A percentile compares a stretch with the other conserved stretches of the same genome.
Evolutionary conservation across 768 basidiomycete genomes (phyloP).

Genomic region (Termitomyces sp.): DNA sequence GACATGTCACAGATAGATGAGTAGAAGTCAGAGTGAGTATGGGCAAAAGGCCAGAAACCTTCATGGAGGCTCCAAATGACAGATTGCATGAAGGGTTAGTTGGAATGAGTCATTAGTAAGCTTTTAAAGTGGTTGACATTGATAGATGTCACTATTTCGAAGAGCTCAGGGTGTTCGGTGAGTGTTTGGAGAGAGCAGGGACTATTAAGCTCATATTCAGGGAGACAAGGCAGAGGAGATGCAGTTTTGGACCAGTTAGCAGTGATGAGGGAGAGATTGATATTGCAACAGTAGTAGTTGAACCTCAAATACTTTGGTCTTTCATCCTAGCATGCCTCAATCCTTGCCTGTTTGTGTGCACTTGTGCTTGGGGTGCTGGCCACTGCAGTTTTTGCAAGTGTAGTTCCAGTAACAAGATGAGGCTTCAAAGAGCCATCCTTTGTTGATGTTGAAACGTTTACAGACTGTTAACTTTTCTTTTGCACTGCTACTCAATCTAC

Average conservation of each 20-base stretch:
- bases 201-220: no score
- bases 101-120: background rate
- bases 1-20: background rate
- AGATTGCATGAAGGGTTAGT: background rate
- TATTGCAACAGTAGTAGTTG: no score
- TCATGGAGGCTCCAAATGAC: background rate
- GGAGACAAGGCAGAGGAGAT: no score
- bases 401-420: no score
- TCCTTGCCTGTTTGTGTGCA: background rate
- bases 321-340: background rate
- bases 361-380: background rate
- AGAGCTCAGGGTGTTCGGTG: background rate
- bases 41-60: conserved; percentile 1
- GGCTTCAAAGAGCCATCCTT: no score
- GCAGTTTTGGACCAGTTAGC: background rate
- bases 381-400: background rate
- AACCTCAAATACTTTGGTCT: background rate
- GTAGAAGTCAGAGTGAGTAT: background rate
- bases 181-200: no score
- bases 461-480: no score
- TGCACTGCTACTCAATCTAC: no score
- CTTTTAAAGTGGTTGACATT: background rate
- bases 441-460: no score
- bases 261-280: background rate
- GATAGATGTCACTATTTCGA: background rate